Conservation (phyloP, 169 alveolate species). For the Plasmodium blacklocki region DNA sequence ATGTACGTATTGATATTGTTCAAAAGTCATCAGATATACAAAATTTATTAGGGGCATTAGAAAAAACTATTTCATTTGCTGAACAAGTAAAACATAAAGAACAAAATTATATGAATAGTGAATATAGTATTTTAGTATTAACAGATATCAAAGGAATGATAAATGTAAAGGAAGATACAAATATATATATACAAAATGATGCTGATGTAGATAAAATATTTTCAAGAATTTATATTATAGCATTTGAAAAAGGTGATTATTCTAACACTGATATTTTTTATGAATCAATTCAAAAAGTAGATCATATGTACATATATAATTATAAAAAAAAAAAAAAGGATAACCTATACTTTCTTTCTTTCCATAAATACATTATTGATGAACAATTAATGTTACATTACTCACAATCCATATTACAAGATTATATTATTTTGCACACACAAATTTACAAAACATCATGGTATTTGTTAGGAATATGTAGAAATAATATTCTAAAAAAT, state of each 20-base stretch:
- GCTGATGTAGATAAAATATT: constrained; percentile 14
- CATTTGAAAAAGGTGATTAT: constrained; percentile 44
- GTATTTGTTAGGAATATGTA: constrained; percentile 58
- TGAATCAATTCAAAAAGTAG: constrained; percentile 28
- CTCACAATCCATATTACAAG: constrained; percentile 34
- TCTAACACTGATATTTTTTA: constrained; percentile 6
- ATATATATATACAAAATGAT: constrained; percentile 10
- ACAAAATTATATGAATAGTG: constrained; percentile 26
- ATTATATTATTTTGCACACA: constrained; percentile 49
- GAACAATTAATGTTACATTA: constrained; percentile 28
- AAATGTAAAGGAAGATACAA: constrained; percentile 9
- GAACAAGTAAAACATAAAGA: constrained; percentile 26
- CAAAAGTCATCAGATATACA: constrained; percentile 36
- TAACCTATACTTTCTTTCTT: constrained; percentile 16
- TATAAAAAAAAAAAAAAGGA: constrained; percentile 7
- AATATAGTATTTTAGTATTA: constrained; percentile 43
- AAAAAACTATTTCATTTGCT: constrained; percentile 44
- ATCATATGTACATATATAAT: constrained; percentile 34
- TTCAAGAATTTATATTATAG: constrained; percentile 57
- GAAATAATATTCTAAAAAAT: constrained; percentile 46
- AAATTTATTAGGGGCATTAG: constrained; percentile 34
- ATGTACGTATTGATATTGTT: constrained; percentile 27
- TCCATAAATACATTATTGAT: constrained; percentile 57
- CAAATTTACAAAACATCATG: constrained; percentile 62
- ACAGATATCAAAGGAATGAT: constrained; percentile 35